Conservation (phyloP, 2,329 filamentous ascomycete genomes). For the Sphaerulina musiva region DNA sequence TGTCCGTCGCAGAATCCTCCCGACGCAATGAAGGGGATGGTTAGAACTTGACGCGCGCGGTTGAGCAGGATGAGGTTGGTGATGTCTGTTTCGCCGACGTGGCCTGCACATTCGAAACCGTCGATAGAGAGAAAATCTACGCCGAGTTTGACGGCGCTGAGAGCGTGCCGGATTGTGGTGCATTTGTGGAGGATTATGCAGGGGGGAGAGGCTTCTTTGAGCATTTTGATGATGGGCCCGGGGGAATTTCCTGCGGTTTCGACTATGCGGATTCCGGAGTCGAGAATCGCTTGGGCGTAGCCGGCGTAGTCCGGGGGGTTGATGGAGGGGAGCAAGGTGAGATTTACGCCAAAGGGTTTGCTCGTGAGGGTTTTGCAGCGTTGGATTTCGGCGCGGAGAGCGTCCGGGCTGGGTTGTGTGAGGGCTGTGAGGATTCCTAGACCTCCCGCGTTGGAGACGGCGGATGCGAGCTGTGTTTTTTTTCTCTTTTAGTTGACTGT, state of each 20-base stretch:
- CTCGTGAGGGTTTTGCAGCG: conserved; percentile 73
- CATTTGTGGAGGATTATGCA: conserved; percentile 91
- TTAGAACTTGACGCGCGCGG: conserved; percentile 74
- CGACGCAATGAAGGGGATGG: conserved; percentile 87
- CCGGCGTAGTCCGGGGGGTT: conserved; percentile 86
- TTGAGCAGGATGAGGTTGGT: conserved; percentile 85
- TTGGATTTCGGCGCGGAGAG: conserved; percentile 87
- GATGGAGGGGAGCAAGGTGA: conserved; percentile 85
- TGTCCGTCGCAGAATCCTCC: conserved; percentile 94
- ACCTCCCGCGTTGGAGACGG: conserved; percentile 74
- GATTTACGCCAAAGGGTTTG: conserved; percentile 84
- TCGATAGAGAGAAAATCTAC: conserved; percentile 97
- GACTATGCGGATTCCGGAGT: conserved; percentile 84
- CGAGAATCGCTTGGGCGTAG: conserved; percentile 86
- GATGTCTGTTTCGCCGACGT: conserved; percentile 81
- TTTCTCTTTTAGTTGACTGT: too few species aligned
- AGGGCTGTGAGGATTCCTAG: conserved; percentile 79
- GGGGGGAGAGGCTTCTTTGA: conserved; percentile 64
- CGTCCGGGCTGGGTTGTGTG: conserved; percentile 86
- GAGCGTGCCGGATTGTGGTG: conserved; percentile 89
- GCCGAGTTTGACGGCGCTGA: conserved; percentile 84
- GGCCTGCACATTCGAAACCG: conserved; percentile 92
- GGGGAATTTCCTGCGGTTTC: conserved; percentile 90
- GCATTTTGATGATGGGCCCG: conserved; percentile 78
- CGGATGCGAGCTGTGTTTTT: conserved; percentile 45